Conservation (phyloP, 176 grass and related monocot species). For the Aegilops longissima region DNA sequence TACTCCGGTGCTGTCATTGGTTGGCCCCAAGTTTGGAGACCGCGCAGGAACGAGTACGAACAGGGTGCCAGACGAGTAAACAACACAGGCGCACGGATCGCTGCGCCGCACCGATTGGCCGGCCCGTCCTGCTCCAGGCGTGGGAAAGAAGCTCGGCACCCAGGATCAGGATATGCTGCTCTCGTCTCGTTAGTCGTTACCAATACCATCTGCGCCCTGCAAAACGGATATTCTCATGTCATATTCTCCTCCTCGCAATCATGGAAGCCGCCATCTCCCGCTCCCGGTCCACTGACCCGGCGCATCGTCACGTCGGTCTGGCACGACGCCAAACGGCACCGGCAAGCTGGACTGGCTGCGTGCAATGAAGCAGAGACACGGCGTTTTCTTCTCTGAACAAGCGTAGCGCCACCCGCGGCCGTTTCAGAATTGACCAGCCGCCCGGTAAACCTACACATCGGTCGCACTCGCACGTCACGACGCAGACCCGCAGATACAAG, state of each 20-base stretch:
- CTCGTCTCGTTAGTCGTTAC: background rate
- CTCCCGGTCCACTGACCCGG: background rate
- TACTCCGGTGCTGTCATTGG: background rate
- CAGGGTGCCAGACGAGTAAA: background rate
- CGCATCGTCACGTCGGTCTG: background rate
- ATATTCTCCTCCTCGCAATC: background rate
- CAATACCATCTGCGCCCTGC: background rate
- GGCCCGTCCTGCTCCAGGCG: background rate
- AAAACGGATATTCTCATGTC: background rate
- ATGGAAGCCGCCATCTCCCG: background rate
- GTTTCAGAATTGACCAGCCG: background rate
- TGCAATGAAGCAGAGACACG: background rate
- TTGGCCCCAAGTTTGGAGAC: background rate
- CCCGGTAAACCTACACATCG: too few species aligned
- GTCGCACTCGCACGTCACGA: too few species aligned
- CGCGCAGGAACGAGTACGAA: background rate
- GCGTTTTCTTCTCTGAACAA: too few species aligned
- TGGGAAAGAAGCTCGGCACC: background rate
- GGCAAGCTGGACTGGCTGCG: background rate
- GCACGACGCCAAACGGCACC: background rate
- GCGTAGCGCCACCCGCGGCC: background rate
- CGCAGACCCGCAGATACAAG: rapidly evolving
- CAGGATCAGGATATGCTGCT: constrained; percentile 12
- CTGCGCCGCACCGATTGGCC: background rate
- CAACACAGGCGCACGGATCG: background rate